Base-by-base conservation (phyloP, 2,329 filamentous ascomycete genomes). In the Teratosphaeriaceae sp. region DNA sequence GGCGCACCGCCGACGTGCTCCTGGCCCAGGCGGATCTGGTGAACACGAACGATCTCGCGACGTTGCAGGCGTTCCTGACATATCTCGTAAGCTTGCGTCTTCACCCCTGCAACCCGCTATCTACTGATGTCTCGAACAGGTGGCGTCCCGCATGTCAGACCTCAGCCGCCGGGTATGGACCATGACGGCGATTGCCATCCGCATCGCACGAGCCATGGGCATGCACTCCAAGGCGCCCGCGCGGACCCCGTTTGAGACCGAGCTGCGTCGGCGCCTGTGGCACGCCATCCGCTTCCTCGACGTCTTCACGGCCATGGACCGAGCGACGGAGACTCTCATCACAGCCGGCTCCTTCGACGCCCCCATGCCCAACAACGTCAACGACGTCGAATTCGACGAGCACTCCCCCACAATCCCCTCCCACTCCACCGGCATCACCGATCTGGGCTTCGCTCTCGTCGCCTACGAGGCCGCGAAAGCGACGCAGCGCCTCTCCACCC, bases 201-300 rank as follows among this genome's bases (percentile, higher is more conserved):
- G 62, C n/a, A 58, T 63, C 24, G 62, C 58, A 4, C 53, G 52
- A n/a, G 58, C 58, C 0, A 55, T 58, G 45, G 51, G 49, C 13
- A 46, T 65, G 5, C 56, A 65, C 35, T 48, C 49, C 15, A 61
- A 63, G 37, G 40, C 44, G 4, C 27, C 34, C 3, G 50, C 42
- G 5, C 46, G 53, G 29, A 46, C 56, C 0, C 45, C 55, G 1
- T 64, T 54, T 45, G 45, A 56, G 15, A 52, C 47, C 5, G 60
- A 64, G 44, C 47, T 61, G n/a, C 47, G 58, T 15, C 54, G 59
- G 9, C 53, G 61, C 7, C 31, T 58, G 9, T 64, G 61, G 60
- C 55, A 59, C 39, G 45, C 47, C 2, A 49, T 64, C 5, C 49
- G 58, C 12, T 55, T 62, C 5, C 39, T 62, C 13, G 60, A 64